Evolutionary conservation across 2,329 filamentous ascomycete genomes (phyloP), one percentile per base, ranked within the genome.

Genomic region (Fusarium denticulatum): DNA sequence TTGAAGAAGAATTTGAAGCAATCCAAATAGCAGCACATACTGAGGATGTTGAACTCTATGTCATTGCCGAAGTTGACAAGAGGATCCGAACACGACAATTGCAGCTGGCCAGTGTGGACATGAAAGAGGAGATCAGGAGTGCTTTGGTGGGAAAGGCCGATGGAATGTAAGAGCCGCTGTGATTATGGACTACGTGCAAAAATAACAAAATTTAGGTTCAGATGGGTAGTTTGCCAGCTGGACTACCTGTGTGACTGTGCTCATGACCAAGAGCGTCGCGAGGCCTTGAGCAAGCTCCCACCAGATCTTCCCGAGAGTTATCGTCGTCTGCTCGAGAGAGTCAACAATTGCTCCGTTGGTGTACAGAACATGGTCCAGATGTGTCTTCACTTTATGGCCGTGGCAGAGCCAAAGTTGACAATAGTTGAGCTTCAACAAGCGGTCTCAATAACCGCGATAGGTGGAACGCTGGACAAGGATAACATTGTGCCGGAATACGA

Each of bases 201-300:
- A 26, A 26, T 60, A 9, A 56, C 13, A 20, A 1, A 0, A 3
- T 9, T 0, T 1, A 76, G 74, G 74, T 76, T 76, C 14, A 69
- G 72, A 8, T 76, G 74, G 74, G 74, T 73, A 22, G 62, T 60
- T 6, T 76, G 74, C 4, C 74, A 76, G 16, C 7, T 76, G 0
- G 72, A 76, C 53, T 65, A 76, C 16, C 62, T 76, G 7, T 64
- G 74, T 5, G 45, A 74, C 11, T 63, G 57, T 26, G 52, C 47
- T 1, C 53, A 47, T 0, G 72, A 76, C 6, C 26, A 40, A 8
- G 75, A 63, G 3, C 67, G 75, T 0, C 62, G 52, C 0, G 60
- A 75, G 8, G 74, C 74, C 1, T 40, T 74, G 0, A 68, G 28
- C 1, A 60, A 63, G 26, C 55, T 76, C 0, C 74, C 72, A 0